Evolutionary conservation across 257 asterid genomes (phyloP).

Genomic region (Petunia secreta): DNA sequence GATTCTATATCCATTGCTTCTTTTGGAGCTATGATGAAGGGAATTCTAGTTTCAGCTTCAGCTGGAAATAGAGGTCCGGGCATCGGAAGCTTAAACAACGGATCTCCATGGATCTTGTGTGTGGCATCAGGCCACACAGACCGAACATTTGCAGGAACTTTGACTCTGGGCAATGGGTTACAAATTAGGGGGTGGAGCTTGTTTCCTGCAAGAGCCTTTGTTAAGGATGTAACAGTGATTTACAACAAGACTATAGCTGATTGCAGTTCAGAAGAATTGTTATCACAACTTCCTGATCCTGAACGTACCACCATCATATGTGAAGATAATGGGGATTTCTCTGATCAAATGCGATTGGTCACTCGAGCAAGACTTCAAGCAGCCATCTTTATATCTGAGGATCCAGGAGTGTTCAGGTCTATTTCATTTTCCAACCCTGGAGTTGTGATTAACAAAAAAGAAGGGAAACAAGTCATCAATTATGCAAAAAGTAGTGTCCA

Average conservation of each 20-base stretch:
- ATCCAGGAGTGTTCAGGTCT: constrained; percentile 24
- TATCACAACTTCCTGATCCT: constrained; percentile 6
- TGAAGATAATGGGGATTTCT: background rate
- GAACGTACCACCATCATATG: constrained; percentile 7
- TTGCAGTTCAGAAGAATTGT: background rate
- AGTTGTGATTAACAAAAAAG: constrained; percentile 20
- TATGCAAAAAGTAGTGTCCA: background rate
- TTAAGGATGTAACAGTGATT: background rate
- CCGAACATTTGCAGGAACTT: constrained; percentile 27
- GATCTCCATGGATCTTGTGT: constrained; percentile 24
- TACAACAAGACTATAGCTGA: background rate
- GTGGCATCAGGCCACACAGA: constrained; percentile 20
- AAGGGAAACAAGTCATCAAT: constrained; percentile 23
- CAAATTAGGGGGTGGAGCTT: constrained; percentile 28
- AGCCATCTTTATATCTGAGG: constrained; percentile 26
- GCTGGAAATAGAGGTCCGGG: constrained; percentile 27
- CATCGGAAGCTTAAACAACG: constrained; percentile 25
- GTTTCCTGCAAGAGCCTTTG: constrained; percentile 16
- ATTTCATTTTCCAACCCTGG: constrained; percentile 19
- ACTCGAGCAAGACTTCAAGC: constrained; percentile 18
- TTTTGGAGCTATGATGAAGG: constrained; percentile 25
- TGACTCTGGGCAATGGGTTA: constrained; percentile 22
- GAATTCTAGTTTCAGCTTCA: constrained; percentile 26
- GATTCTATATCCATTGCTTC: constrained; percentile 27
- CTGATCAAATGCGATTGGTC: constrained; percentile 8